Conservation (phyloP, 1,284 basidiomycete species). For the Puccinia horiana region DNA sequence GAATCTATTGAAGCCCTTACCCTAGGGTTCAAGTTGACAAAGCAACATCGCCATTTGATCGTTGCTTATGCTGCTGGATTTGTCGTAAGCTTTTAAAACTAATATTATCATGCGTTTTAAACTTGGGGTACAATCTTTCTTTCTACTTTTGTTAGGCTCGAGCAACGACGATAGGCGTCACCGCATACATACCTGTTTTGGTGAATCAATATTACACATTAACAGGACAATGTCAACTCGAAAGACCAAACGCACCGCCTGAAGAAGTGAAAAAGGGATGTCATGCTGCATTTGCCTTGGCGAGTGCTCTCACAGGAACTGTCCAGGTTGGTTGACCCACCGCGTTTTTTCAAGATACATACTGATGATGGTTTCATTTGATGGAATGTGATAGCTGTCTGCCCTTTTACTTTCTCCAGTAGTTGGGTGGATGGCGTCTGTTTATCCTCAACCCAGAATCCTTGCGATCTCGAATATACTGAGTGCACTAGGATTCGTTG, state of each 20-base stretch:
- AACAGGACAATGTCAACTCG: conserved; percentile 29
- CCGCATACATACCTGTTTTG: conserved; percentile 24
- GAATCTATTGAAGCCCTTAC: conserved; percentile 4
- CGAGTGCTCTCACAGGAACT: conserved; percentile 37
- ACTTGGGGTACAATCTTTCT: background rate
- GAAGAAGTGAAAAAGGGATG: conserved; percentile 40
- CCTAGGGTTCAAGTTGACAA: conserved; percentile 18
- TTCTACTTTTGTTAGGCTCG: background rate
- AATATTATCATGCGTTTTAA: background rate
- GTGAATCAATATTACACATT: conserved; percentile 36
- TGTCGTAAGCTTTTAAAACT: conserved; percentile 2
- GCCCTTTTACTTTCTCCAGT: conserved; percentile 22
- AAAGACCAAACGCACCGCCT: conserved; percentile 6
- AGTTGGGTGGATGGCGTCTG: conserved; percentile 10
- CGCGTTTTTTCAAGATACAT: background rate
- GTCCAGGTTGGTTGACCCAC: background rate
- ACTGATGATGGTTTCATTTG: background rate
- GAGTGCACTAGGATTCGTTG: conserved; percentile 12
- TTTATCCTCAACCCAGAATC: background rate
- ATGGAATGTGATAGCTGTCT: background rate
- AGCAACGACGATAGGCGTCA: conserved; percentile 21
- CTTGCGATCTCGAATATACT: conserved; percentile 9
- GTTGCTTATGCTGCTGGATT: conserved; percentile 37
- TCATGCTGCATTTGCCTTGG: conserved; percentile 27
- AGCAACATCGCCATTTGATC: conserved; percentile 11